phyloP scores from a whole-genome alignment of 805 yeast species.

The Cyberlindnera lachancei region DNA sequence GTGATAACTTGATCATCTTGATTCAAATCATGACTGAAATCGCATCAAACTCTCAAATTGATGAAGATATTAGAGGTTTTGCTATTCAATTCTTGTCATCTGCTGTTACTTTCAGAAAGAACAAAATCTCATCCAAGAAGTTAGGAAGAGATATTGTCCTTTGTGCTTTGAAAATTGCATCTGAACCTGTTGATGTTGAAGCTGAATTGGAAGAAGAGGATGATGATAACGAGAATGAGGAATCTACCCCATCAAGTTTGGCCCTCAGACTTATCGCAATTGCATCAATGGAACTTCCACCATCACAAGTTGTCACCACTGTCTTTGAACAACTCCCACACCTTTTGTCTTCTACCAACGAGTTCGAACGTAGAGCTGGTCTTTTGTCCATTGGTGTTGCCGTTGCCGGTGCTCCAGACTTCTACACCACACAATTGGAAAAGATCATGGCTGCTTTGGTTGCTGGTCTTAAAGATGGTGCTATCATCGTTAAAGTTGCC shows the following conservation, averaged over 20 bases:
- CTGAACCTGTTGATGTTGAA: conserved; percentile 76
- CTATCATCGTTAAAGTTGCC: conserved; percentile 72
- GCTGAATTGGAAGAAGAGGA: conserved; percentile 71
- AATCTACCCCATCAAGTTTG: conserved; percentile 66
- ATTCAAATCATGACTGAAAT: conserved; percentile 71
- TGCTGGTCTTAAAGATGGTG: conserved; percentile 69
- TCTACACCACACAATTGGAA: conserved; percentile 64
- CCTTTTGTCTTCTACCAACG: conserved; percentile 54
- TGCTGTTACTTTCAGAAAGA: conserved; percentile 70
- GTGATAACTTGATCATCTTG: conserved; percentile 63
- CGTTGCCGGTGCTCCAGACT: conserved; percentile 93
- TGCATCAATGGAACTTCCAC: conserved; percentile 81
- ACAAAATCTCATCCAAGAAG: conserved; percentile 71
- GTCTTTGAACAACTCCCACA: conserved; percentile 57
- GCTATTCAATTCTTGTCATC: conserved; percentile 81
- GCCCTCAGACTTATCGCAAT: conserved; percentile 76
- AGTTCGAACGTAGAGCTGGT: conserved; percentile 81
- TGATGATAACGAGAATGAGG: conserved; percentile 92
- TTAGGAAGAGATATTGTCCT: conserved; percentile 75
- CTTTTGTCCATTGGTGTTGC: conserved; percentile 74
- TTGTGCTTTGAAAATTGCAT: conserved; percentile 67
- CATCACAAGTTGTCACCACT: conserved; percentile 82
- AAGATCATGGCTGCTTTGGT: conserved; percentile 67
- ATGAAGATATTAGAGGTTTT: conserved; percentile 75
- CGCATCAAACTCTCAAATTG: conserved; percentile 55